Conservation (phyloP, 805 yeast species). For the Jamesozyma jinghongensis region DNA sequence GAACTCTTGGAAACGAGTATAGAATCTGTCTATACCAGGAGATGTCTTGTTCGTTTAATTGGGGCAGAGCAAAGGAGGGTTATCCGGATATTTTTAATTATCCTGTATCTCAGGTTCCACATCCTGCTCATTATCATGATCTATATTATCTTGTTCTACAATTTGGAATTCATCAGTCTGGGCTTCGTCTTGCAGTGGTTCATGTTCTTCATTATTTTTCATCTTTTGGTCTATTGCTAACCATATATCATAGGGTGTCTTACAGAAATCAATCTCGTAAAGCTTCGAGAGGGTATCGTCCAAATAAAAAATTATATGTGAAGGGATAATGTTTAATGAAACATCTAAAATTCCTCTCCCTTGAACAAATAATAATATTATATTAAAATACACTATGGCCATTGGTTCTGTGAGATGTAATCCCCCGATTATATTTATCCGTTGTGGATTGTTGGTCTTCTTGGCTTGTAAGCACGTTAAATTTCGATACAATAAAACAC, state of each 20-base stretch:
- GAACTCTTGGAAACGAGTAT: too few relatives aligned
- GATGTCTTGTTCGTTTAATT: too few relatives aligned
- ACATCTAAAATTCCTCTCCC: constrained; percentile 14
- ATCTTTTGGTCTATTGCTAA: constrained; percentile 1
- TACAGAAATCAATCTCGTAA: constrained; percentile 22
- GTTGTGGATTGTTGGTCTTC: constrained; percentile 10
- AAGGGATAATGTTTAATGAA: constrained; percentile 23
- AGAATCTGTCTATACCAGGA: too few relatives aligned
- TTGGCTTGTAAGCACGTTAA: constrained; percentile 21
- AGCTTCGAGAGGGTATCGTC: constrained; percentile 21
- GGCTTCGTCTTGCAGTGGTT: background rate
- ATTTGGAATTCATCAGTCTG: background rate
- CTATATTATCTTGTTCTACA: too few relatives aligned
- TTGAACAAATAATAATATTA: constrained; percentile 15
- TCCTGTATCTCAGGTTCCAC: too few relatives aligned
- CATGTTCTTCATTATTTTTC: background rate
- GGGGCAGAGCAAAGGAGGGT: too few relatives aligned
- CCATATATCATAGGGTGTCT: constrained; percentile 23
- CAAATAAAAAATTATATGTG: constrained; percentile 22
- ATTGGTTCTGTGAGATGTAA: constrained; percentile 15
- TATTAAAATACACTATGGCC: constrained; percentile 18
- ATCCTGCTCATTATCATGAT: too few relatives aligned
- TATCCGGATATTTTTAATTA: too few relatives aligned
- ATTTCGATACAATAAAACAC: constrained; percentile 21
- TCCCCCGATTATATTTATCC: constrained; percentile 20